phyloP scores from a whole-genome alignment of 2,329 filamentous ascomycete genomes.

The Claviceps purpurea region DNA sequence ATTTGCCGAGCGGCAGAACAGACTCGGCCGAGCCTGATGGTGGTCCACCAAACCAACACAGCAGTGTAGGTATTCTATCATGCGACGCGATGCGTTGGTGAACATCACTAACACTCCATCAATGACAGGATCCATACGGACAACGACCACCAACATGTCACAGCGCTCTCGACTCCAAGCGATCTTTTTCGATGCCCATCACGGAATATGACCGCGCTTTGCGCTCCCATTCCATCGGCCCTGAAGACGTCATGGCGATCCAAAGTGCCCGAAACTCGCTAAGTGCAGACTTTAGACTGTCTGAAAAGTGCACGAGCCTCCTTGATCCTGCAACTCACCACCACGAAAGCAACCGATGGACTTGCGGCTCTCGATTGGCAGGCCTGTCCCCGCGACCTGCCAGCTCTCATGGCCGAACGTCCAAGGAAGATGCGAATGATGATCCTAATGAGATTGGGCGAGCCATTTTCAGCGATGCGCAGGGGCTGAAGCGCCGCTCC shows the following conservation, averaged over 20 bases:
- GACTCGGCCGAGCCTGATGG: neutral
- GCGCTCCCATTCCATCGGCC: constrained; percentile 47
- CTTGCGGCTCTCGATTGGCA: constrained; percentile 28
- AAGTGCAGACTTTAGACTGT: constrained; percentile 28
- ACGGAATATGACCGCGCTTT: constrained; percentile 47
- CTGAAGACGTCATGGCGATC: constrained; percentile 39
- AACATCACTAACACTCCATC: neutral
- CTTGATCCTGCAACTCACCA: constrained; percentile 1
- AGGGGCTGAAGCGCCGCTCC: constrained; percentile 38
- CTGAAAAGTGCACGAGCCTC: constrained; percentile 10
- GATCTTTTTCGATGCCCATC: constrained; percentile 45
- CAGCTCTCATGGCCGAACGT: constrained; percentile 41
- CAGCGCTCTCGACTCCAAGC: constrained; percentile 29
- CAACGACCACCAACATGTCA: constrained; percentile 19
- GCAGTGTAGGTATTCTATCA: constrained; percentile 30
- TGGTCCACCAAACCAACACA: constrained; percentile 22
- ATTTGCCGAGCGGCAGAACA: neutral
- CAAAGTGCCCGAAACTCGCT: constrained; percentile 41
- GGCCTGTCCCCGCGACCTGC: constrained; percentile 48
- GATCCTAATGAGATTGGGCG: constrained; percentile 45
- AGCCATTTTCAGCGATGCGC: constrained; percentile 44
- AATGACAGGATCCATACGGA: constrained; percentile 21
- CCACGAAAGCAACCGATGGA: constrained; percentile 15
- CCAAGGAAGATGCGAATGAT: constrained; percentile 22
- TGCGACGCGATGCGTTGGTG: neutral